phyloP scores from a whole-genome alignment of 2,329 filamentous ascomycete species.

The Fusarium dlaminii region DNA sequence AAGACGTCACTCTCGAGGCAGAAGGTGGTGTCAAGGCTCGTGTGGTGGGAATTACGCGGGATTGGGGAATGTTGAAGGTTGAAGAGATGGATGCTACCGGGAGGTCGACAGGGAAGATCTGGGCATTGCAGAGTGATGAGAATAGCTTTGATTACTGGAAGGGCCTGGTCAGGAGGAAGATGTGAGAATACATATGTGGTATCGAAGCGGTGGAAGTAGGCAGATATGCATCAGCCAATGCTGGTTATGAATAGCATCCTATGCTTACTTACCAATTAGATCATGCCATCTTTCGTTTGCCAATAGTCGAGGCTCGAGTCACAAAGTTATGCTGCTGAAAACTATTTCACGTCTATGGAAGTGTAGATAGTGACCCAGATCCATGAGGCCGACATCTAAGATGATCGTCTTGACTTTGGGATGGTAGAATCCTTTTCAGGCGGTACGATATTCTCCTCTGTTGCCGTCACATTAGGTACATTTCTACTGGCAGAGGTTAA shows the following conservation, averaged over 20 bases:
- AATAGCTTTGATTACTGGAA: constrained; percentile 99
- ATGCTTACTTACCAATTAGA: background rate
- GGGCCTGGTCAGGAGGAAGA: constrained; percentile 84
- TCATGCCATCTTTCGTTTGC: background rate
- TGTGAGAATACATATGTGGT: constrained; percentile 50
- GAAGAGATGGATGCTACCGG: constrained; percentile 83
- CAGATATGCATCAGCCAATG: too few species aligned
- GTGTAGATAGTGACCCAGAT: background rate
- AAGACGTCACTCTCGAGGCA: constrained; percentile 77
- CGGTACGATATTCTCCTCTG: background rate
- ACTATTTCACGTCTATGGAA: background rate
- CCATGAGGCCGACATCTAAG: background rate
- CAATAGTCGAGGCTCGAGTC: background rate
- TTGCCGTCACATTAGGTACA: fast-evolving
- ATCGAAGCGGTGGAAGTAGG: too few species aligned
- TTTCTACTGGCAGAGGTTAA: background rate
- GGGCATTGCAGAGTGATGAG: constrained; percentile 91
- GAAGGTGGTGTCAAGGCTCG: constrained; percentile 78
- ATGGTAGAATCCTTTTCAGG: background rate
- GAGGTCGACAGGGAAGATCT: constrained; percentile 77
- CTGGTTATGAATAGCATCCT: fast-evolving
- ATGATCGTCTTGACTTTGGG: background rate
- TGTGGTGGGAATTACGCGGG: constrained; percentile 87
- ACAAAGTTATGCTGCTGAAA: background rate
- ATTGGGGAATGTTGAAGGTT: constrained; percentile 87